phyloP scores from a whole-genome alignment of 352 stramenopile species.

The Globisporangium recalcitrans region DNA sequence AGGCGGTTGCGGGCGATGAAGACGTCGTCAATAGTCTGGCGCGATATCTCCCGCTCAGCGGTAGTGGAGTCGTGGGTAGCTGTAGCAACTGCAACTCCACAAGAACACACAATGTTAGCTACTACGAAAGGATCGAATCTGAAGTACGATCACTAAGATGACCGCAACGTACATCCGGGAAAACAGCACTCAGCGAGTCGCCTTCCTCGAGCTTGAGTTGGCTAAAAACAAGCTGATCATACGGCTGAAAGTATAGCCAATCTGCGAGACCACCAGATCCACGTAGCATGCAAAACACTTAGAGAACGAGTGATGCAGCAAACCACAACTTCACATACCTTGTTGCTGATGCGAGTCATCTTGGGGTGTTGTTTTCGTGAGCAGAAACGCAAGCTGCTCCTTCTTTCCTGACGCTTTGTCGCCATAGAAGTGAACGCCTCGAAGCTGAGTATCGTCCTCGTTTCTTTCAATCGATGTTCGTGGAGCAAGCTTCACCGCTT shows the following conservation, averaged over 20 bases:
- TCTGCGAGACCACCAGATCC: slow-evolving; percentile 19
- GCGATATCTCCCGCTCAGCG: slow-evolving; percentile 4
- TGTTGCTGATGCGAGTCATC: slow-evolving; percentile 4
- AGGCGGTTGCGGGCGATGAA: slow-evolving; percentile 4
- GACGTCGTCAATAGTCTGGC: slow-evolving; percentile 21
- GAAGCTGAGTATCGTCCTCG: background rate
- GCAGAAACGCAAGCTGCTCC: slow-evolving; percentile 18
- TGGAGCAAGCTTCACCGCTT: slow-evolving; percentile 15
- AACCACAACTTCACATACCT: background rate
- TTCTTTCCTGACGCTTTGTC: slow-evolving; percentile 9
- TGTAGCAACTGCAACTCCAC: background rate
- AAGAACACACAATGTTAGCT: background rate
- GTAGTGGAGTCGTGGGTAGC: background rate
- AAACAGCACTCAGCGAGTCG: background rate
- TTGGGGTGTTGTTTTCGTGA: background rate
- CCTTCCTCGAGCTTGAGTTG: background rate
- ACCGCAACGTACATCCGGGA: background rate
- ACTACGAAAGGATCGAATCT: background rate
- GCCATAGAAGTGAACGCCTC: slow-evolving; percentile 18
- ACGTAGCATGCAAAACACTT: background rate
- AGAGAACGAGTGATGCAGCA: background rate
- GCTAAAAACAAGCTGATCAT: slow-evolving; percentile 32
- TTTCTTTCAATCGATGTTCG: background rate
- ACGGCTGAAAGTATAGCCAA: slow-evolving; percentile 38
- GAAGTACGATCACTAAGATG: background rate